phyloP scores from a whole-genome alignment of 2,329 filamentous ascomycete species.

The Ceratocystis colombiana region DNA sequence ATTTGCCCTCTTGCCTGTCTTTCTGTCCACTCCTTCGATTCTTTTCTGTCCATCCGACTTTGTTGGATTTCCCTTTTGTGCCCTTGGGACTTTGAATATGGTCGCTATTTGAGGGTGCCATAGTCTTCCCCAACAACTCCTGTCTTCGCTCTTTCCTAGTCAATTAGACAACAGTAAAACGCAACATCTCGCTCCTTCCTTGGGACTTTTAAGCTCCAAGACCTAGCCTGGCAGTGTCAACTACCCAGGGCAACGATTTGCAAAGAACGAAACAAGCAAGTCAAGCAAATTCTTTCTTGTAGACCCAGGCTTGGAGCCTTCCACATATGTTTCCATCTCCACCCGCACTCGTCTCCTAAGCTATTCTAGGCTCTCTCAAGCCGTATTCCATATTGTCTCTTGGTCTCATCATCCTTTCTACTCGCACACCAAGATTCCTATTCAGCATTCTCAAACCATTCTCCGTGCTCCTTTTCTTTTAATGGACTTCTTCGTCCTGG shows the following conservation, averaged over 20 bases:
- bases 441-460: neutral
- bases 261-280: no score
- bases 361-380: neutral
- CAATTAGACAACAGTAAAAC: neutral
- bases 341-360: neutral
- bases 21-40: neutral
- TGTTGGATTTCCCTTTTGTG: neutral
- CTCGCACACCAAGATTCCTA: neutral
- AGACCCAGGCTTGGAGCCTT: neutral
- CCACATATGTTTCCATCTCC: conserved; percentile 1
- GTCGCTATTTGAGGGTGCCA: neutral
- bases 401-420: neutral
- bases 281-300: no score
- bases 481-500: neutral
- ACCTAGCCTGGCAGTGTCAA: neutral
- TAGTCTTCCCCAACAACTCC: neutral
- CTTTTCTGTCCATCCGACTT: neutral
- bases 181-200: neutral
- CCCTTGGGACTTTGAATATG: neutral
- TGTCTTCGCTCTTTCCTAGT: neutral
- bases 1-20: neutral
- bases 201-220: neutral
- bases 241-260: no score
- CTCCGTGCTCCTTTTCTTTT: conserved; percentile 7
- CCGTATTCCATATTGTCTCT: neutral